These are phyloP conservation scores for Centella asiatica DNA, from an alignment of 129 eudicot species.

Conservation along the genomic window DNA sequence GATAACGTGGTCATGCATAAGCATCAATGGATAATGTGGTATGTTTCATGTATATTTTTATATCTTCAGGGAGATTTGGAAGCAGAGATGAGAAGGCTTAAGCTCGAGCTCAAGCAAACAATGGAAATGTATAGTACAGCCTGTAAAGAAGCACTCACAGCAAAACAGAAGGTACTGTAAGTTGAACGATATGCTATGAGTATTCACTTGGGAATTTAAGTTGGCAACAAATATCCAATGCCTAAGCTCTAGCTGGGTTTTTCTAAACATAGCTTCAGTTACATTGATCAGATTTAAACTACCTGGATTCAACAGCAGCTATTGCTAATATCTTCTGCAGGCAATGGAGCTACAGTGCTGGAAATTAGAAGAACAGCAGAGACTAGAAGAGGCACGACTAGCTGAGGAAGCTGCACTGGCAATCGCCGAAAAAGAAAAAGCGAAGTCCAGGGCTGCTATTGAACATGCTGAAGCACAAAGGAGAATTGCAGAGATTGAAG, in stretches of 20 bases:
- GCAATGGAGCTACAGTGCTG: conserved; percentile 49
- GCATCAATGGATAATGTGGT: background rate
- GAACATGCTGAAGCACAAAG: conserved; percentile 35
- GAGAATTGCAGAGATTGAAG: conserved; percentile 34
- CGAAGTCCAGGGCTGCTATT: conserved; percentile 27
- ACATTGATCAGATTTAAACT: background rate
- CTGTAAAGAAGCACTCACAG: conserved; percentile 49
- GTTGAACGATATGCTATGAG: too few relatives aligned
- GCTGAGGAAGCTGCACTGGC: conserved; percentile 29
- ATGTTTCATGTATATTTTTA: background rate
- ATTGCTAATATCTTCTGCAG: conserved; percentile 13
- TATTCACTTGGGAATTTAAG: too few relatives aligned
- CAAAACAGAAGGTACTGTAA: conserved; percentile 40
- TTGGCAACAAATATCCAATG: too few relatives aligned
- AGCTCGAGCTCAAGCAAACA: conserved; percentile 48
- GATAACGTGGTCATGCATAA: too few relatives aligned
- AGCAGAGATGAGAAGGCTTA: conserved; percentile 47
- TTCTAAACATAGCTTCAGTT: too few relatives aligned
- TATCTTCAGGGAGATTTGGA: conserved; percentile 37
- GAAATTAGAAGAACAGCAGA: conserved; percentile 36
- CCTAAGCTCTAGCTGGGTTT: too few relatives aligned
- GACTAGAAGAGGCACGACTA: conserved; percentile 20
- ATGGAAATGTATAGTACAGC: conserved; percentile 60
- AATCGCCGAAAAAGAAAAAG: conserved; percentile 28
- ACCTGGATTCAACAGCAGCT: background rate